phyloP scores from a whole-genome alignment of 192 early-diverging fungal species.

The Dissophora globulifera region DNA sequence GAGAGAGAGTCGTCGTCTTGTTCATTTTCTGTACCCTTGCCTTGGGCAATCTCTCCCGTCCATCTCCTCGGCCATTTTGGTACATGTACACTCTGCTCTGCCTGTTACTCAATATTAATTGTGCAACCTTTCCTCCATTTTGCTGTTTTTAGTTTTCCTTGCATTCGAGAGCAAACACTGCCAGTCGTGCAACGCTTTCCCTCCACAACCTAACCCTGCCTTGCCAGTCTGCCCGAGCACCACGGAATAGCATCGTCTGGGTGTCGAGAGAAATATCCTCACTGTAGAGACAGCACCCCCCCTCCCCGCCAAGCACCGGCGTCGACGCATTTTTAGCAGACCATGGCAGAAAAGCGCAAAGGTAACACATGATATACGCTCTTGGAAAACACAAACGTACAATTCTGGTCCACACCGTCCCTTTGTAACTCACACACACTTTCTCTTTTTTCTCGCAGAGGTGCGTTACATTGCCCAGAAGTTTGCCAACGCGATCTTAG shows the following conservation, averaged over 20 bases:
- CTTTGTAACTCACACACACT: not conserved
- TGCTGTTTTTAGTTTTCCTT: not conserved
- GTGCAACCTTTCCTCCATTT: not conserved
- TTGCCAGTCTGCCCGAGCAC: too few species aligned
- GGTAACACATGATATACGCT: too few species aligned
- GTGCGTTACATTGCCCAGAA: slow-evolving; percentile 68
- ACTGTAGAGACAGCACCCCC: too few species aligned
- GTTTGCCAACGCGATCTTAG: slow-evolving; percentile 70
- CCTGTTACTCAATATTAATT: not conserved
- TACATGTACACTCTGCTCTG: not conserved
- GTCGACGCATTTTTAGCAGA: not conserved
- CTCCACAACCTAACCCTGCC: not conserved
- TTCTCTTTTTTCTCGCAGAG: slow-evolving; percentile 30
- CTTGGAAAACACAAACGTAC: not conserved
- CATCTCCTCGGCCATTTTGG: too few species aligned
- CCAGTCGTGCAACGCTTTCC: not conserved
- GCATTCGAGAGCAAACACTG: too few species aligned
- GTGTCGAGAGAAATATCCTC: too few species aligned
- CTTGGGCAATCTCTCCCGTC: too few species aligned
- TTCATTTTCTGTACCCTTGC: too few species aligned
- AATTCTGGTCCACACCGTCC: not conserved
- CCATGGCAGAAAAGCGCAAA: slow-evolving; percentile 52
- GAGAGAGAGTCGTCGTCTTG: too few species aligned
- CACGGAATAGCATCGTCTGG: not conserved
- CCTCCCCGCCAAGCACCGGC: not conserved